phyloP scores from a whole-genome alignment of 176 grass and related monocot genomes.

The Oryza brachyantha region DNA sequence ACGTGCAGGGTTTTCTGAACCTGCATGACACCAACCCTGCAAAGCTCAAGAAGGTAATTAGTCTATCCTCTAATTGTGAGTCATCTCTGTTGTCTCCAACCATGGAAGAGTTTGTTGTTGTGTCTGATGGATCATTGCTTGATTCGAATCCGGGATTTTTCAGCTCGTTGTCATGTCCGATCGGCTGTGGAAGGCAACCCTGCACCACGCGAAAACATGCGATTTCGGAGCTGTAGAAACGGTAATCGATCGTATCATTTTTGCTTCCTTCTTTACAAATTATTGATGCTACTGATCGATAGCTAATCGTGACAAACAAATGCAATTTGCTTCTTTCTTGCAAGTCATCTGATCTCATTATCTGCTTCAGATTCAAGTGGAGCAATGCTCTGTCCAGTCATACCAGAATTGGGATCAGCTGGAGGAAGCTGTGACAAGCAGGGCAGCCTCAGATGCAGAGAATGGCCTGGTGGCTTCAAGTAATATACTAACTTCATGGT shows the following conservation, averaged over 20 bases:
- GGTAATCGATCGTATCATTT: neutral
- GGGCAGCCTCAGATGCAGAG: neutral
- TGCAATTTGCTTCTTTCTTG: neutral
- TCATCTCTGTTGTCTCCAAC: neutral
- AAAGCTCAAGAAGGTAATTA: neutral
- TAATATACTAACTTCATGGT: neutral
- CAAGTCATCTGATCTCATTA: neutral
- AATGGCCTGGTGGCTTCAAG: neutral
- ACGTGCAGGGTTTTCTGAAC: slow-evolving; percentile 40
- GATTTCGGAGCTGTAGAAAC: slow-evolving; percentile 8
- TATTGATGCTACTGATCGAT: neutral
- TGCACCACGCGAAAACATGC: slow-evolving; percentile 33
- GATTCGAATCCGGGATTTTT: neutral
- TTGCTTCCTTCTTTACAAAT: neutral
- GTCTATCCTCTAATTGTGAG: neutral
- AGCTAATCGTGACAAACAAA: neutral
- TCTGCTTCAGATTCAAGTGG: neutral
- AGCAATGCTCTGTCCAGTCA: neutral
- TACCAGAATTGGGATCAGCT: neutral
- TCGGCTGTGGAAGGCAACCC: neutral
- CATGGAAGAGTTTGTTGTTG: neutral
- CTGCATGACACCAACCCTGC: neutral
- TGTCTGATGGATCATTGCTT: neutral
- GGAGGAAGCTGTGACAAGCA: neutral
- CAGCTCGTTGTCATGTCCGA: slow-evolving; percentile 17